Evolutionary conservation across 2,329 filamentous ascomycete genomes (phyloP).

Genomic region (Parasarocladium wereldwijsianum): DNA sequence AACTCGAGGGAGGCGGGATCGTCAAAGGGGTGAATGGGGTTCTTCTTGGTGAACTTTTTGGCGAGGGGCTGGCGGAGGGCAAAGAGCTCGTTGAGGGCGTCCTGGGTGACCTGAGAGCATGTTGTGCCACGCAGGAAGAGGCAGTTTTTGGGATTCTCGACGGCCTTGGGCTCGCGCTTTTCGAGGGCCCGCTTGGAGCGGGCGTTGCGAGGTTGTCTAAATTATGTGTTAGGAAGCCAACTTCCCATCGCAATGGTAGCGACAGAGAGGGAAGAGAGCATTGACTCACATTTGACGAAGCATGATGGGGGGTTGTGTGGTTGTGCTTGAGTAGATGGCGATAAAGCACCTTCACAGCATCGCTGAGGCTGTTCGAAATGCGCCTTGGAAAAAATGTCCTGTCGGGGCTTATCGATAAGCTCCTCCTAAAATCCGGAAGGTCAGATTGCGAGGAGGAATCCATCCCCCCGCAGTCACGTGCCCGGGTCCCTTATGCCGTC

Average conservation of each 20-base stretch:
- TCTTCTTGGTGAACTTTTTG: conserved; percentile 95
- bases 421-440: conserved; percentile 3
- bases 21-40: conserved; percentile 88
- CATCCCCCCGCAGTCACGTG: conserved; percentile 24
- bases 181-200: conserved; percentile 92
- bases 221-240: not conserved
- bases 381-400: too few relatives aligned
- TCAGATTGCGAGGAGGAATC: too few relatives aligned
- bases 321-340: not conserved
- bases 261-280: not conserved
- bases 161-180: conserved; percentile 74
- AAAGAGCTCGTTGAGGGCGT: conserved; percentile 73
- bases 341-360: not conserved
- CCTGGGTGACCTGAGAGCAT: conserved; percentile 69
- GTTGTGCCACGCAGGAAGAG: conserved; percentile 81
- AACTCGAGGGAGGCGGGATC: conserved; percentile 81
- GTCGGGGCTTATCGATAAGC: conserved; percentile 2
- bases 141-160: conserved; percentile 81
- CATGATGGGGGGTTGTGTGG: conserved; percentile 18
- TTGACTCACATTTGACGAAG: conserved; percentile 31
- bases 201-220: conserved; percentile 51
- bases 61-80: conserved; percentile 71
- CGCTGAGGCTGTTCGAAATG: not conserved
- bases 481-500: conserved; percentile 4
- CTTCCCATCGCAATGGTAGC: not conserved